phyloP scores from a whole-genome alignment of 2,329 filamentous ascomycete species.

The Alternaria burnsii region DNA sequence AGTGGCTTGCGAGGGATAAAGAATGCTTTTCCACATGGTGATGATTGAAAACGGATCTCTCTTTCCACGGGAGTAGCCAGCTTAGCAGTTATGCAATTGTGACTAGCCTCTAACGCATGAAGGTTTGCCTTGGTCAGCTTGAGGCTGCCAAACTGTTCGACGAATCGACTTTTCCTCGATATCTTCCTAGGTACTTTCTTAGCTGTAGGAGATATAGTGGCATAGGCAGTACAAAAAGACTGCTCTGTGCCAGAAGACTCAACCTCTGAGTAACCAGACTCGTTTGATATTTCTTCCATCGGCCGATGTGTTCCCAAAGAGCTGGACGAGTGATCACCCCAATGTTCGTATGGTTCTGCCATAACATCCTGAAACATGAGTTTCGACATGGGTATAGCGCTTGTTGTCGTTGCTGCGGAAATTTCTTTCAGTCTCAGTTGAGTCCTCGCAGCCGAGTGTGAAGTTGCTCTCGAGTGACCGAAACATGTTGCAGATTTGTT shows the following conservation, averaged over 20 bases:
- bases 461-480: background rate
- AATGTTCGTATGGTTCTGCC: background rate
- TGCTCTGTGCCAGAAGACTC: background rate
- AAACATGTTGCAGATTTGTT: background rate
- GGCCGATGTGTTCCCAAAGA: background rate
- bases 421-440: background rate
- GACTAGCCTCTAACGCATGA: background rate
- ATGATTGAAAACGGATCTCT: background rate
- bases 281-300: background rate
- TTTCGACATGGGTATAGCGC: background rate
- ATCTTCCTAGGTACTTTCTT: background rate
- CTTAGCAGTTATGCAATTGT: background rate
- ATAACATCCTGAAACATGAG: background rate
- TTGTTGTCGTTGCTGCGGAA: background rate
- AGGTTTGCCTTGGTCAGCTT: constrained; percentile 4
- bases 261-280: background rate
- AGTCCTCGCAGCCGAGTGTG: background rate
- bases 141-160: background rate
- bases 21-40: background rate
- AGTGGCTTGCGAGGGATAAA: constrained; percentile 2
- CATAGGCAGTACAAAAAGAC: background rate
- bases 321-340: background rate
- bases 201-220: background rate
- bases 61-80: background rate
- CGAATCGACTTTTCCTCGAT: background rate